Conservation (phyloP, 768 basidiomycete species). For the Termitomyces sp. region DNA sequence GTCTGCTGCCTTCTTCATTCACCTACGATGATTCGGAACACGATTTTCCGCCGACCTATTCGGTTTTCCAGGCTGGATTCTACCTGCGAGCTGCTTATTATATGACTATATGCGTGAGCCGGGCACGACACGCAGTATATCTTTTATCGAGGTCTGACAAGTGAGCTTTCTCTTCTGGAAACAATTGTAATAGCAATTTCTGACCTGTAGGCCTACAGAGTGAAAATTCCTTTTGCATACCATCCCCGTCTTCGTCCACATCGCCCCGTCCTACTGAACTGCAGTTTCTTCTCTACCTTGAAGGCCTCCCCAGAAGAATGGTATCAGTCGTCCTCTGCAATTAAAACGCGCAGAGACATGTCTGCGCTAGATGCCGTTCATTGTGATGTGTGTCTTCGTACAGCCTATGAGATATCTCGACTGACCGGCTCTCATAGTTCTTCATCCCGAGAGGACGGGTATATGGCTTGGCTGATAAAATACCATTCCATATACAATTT, state of each 20-base stretch:
- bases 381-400: background rate
- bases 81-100: constrained; percentile 38
- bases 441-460: constrained; percentile 54
- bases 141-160: constrained; percentile 41
- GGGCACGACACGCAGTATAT: constrained; percentile 31
- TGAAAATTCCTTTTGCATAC: constrained; percentile 47
- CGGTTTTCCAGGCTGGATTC: constrained; percentile 26
- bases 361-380: background rate
- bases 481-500: constrained; percentile 65
- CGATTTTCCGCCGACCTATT: constrained; percentile 48
- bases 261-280: constrained; percentile 42
- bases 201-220: constrained; percentile 23
- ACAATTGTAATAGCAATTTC: background rate
- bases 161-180: constrained; percentile 24
- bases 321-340: constrained; percentile 33
- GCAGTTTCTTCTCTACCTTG: constrained; percentile 50
- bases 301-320: constrained; percentile 66
- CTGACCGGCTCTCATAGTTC: constrained; percentile 32
- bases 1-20: constrained; percentile 42
- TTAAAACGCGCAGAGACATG: background rate
- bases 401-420: background rate
- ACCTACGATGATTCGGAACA: constrained; percentile 24
- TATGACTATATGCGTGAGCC: constrained; percentile 36
- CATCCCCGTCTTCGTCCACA: constrained; percentile 48
- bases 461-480: constrained; percentile 49